Conservation (phyloP, 176 grass and related monocot species). For the Ensete glaucum region DNA sequence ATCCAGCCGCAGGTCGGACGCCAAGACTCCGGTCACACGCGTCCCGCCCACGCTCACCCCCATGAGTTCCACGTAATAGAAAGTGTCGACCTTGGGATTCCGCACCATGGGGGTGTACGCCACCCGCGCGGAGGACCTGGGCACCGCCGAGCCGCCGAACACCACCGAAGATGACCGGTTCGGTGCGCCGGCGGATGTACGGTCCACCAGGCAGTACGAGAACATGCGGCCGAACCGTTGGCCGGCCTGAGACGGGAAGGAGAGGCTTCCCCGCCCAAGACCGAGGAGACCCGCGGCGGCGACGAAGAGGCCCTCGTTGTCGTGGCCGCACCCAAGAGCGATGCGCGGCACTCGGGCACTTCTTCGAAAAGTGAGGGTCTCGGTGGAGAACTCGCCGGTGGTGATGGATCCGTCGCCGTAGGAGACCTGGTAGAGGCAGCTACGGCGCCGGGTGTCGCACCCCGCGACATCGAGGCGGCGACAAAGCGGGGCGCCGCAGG, state of each 20-base stretch:
- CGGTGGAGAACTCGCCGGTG: slow-evolving; percentile 61
- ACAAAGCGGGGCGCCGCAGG: slow-evolving; percentile 51
- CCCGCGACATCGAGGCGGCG: slow-evolving; percentile 60
- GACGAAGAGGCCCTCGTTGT: slow-evolving; percentile 88
- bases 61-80: slow-evolving; percentile 27
- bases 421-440: slow-evolving; percentile 86
- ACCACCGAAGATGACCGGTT: slow-evolving; percentile 19
- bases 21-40: slow-evolving; percentile 45
- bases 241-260: slow-evolving; percentile 70
- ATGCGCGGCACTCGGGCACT: slow-evolving; percentile 55
- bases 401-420: slow-evolving; percentile 94
- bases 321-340: slow-evolving; percentile 78
- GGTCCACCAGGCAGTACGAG: slow-evolving; percentile 43
- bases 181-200: slow-evolving; percentile 17
- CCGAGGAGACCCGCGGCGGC: slow-evolving; percentile 82
- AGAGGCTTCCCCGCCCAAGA: slow-evolving; percentile 65
- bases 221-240: slow-evolving; percentile 60
- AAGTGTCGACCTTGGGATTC: slow-evolving; percentile 18
- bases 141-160: slow-evolving; percentile 12
- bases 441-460: slow-evolving; percentile 54
- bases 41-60: slow-evolving; percentile 83
- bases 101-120: slow-evolving; percentile 20
- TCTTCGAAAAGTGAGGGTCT: slow-evolving; percentile 69
- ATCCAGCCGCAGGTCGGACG: slow-evolving; percentile 61
- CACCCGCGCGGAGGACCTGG: slow-evolving; percentile 4